A percentile compares a stretch with the other conserved stretches of the same genome.
phyloP scores from a whole-genome alignment of 805 yeast species.

The Kuraishia molischiana region DNA sequence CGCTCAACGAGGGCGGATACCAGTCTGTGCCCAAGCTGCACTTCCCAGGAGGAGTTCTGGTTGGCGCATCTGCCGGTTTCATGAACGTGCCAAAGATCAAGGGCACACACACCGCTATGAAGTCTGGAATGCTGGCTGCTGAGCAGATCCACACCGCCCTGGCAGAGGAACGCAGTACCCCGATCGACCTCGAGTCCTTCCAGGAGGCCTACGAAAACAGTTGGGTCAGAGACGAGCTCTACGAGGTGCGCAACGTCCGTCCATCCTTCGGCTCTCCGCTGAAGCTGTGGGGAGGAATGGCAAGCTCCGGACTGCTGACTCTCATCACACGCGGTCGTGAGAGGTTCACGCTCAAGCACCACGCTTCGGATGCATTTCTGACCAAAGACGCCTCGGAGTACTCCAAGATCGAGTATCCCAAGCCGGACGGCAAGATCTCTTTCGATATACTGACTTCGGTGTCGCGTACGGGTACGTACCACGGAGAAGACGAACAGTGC shows the following conservation, averaged over 20 bases:
- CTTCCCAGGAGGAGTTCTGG: constrained; percentile 94
- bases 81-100: constrained; percentile 96
- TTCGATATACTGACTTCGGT: constrained; percentile 94
- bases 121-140: constrained; percentile 92
- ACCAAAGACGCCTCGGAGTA: constrained; percentile 61
- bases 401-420: constrained; percentile 78
- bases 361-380: constrained; percentile 57
- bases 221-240: constrained; percentile 80
- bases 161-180: constrained; percentile 28
- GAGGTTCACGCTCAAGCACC: constrained; percentile 79
- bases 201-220: constrained; percentile 60
- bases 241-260: constrained; percentile 80
- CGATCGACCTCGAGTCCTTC: constrained; percentile 45
- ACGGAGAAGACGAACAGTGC: constrained; percentile 87
- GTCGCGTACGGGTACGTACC: constrained; percentile 92
- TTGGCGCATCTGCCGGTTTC: constrained; percentile 95
- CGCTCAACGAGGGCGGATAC: constrained; percentile 93
- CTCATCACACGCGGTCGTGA: constrained; percentile 66
- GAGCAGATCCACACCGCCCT: constrained; percentile 54
- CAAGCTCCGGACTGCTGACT: constrained; percentile 78
- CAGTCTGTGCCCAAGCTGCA: constrained; percentile 86
- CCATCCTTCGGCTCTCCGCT: constrained; percentile 78
- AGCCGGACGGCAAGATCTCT: constrained; percentile 89
- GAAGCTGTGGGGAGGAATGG: constrained; percentile 76
- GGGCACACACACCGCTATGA: constrained; percentile 97